Evolutionary conservation across 2,329 filamentous ascomycete genomes (phyloP), one percentile per base, ranked within the genome.

Genomic region (Aspergillus novofumigatus): DNA sequence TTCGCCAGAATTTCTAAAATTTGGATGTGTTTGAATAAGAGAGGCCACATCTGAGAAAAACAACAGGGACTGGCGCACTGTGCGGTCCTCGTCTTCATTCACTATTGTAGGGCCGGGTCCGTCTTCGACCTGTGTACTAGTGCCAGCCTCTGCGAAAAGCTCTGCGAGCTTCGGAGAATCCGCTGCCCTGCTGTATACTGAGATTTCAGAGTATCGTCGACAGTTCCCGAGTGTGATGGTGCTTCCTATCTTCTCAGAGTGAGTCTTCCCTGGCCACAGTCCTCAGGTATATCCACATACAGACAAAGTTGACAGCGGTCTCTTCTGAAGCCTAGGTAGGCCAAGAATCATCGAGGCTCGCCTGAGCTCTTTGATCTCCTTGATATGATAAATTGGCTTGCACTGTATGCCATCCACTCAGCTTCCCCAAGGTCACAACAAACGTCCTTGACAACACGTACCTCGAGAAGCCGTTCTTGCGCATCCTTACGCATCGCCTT

Each of bases 11-110:
- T 44, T 35, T 17, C 55, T 51, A 44, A 26, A 32, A 32, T 48
- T 59, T 32, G 49, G 38, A 26, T 49, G 56, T 60, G 59, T 20
- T 11, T 60, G 55, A 28, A 59, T 51, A 44, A 58, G 44, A 25
- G 28, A 28, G 21, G 51, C 38, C 41, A 48, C 57, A 9, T 57
- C 53, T 21, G 28, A 35, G 28, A 51, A 59, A 8, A 35, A 52
- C 25, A 58, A 32, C 28, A 60, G 49, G 47, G 55, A 58, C 26
- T 48, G 38, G 42, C 52, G 50, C 29, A 55, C 50, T 32, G 28
- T 51, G 41, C 25, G 17, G 49, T 58, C 49, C 35, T 54, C 58
- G 21, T 45, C 44, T 26, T 32, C 41, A 53, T 56, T 61, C 59
- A 58, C 60, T 55, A 21, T 10, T n/a, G 28, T n/a, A 23, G 20